These are phyloP conservation scores for Lomentospora prolificans DNA, from an alignment of 2,329 filamentous ascomycete species.

Conservation along the genomic window DNA sequence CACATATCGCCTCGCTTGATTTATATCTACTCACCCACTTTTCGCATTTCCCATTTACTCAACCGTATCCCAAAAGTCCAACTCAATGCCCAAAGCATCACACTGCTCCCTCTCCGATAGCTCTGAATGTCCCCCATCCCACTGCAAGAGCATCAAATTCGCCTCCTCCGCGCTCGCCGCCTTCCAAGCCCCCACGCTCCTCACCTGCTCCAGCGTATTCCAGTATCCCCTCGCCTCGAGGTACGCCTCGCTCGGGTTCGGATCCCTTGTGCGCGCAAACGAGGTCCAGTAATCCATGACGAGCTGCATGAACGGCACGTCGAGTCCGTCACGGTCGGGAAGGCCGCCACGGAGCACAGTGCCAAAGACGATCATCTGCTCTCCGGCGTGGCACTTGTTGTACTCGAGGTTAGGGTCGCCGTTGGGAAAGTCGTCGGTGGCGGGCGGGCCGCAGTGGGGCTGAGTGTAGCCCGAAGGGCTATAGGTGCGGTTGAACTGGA, in stretches of 20 bases:
- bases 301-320: conserved; percentile 23
- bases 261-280: conserved; percentile 22
- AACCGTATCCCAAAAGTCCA: background rate
- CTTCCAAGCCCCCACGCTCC: conserved; percentile 19
- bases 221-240: conserved; percentile 20
- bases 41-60: too few species aligned
- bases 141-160: conserved; percentile 6
- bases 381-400: conserved; percentile 30
- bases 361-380: conserved; percentile 28
- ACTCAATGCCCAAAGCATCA: conserved; percentile 3
- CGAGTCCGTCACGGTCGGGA: conserved; percentile 25
- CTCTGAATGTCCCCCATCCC: background rate
- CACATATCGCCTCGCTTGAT: too few species aligned
- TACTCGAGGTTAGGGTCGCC: conserved; percentile 27
- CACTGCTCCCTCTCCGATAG: conserved; percentile 4
- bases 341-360: conserved; percentile 20
- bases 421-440: conserved; percentile 18
- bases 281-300: conserved; percentile 24
- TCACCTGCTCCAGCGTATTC: conserved; percentile 19
- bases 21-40: too few species aligned
- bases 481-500: conserved; percentile 30
- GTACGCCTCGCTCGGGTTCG: conserved; percentile 20
- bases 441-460: conserved; percentile 19
- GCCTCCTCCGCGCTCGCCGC: conserved; percentile 6
- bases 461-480: conserved; percentile 20